Conservation (phyloP, 768 basidiomycete species). For the Clitopilus passeckerianus region DNA sequence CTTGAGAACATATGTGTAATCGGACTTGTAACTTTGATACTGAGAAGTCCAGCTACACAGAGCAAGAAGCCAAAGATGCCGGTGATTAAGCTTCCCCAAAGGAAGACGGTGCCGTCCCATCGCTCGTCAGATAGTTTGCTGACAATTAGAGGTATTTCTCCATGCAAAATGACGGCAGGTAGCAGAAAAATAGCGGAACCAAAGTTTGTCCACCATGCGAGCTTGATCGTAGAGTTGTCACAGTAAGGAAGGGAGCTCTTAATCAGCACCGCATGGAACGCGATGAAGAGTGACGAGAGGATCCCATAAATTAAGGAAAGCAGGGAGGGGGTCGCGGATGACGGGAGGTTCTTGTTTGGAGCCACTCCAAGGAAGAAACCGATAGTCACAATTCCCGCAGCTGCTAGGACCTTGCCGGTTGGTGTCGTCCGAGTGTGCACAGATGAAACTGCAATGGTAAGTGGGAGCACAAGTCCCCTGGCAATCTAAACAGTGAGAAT, state of each 20-base stretch:
- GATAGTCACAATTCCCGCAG: conserved; percentile 59
- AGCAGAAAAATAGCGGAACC: conserved; percentile 62
- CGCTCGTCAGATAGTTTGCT: conserved; percentile 28
- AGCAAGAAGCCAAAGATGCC: conserved; percentile 81
- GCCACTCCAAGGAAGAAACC: conserved; percentile 78
- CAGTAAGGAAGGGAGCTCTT: conserved; percentile 65
- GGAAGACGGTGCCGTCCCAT: conserved; percentile 51
- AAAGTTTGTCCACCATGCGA: conserved; percentile 77
- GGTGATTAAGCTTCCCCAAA: conserved; percentile 64
- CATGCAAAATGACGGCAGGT: conserved; percentile 55
- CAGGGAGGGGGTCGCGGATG: conserved; percentile 38
- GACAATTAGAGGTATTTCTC: conserved; percentile 42
- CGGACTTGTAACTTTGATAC: conserved; percentile 79
- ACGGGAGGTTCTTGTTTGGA: conserved; percentile 44
- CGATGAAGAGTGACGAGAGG: conserved; percentile 70
- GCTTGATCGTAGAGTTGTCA: conserved; percentile 65
- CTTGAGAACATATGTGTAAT: conserved; percentile 85
- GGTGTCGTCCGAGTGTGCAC: conserved; percentile 51
- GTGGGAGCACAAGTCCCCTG: conserved; percentile 75
- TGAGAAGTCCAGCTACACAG: conserved; percentile 72
- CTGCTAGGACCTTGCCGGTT: conserved; percentile 45
- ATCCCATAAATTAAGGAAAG: conserved; percentile 67
- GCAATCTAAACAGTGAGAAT: conserved; percentile 54
- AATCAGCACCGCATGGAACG: conserved; percentile 71
- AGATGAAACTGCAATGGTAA: conserved; percentile 74